A percentile compares a stretch with the other conserved stretches of the same genome.
These are phyloP conservation scores for Rhodotorula toruloides DNA, from an alignment of 768 basidiomycete species.

Conservation along the genomic window DNA sequence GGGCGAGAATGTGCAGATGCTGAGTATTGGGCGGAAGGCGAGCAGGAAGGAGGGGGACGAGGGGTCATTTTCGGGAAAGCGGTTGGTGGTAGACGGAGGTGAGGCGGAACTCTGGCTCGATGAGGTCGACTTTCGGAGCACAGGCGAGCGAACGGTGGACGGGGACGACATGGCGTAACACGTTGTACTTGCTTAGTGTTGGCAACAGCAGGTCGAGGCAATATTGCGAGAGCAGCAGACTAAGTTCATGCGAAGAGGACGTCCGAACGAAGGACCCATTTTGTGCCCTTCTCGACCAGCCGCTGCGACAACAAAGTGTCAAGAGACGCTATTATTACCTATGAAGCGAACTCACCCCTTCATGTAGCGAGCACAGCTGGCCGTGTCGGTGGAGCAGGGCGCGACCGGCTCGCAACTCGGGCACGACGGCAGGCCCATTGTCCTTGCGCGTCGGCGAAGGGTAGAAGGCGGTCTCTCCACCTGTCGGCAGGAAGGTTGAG, in stretches of 20 bases:
- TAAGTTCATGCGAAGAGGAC: constrained; percentile 35
- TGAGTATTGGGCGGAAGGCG: background rate
- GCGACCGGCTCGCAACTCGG: constrained; percentile 21
- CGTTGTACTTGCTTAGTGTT: no score
- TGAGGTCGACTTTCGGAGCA: no score
- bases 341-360: constrained; percentile 24
- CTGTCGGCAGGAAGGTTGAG: constrained; percentile 11
- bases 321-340: no score
- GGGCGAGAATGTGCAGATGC: background rate
- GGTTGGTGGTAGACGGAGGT: no score
- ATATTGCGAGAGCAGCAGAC: background rate
- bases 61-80: no score
- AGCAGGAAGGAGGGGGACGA: background rate
- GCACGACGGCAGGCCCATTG: constrained; percentile 24
- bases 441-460: constrained; percentile 51
- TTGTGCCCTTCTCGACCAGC: constrained; percentile 57
- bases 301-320: constrained; percentile 46
- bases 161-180: no score
- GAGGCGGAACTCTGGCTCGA: no score
- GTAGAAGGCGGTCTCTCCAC: constrained; percentile 64
- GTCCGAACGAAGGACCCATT: constrained; percentile 58
- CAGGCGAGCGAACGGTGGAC: no score
- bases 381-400: constrained; percentile 56
- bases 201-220: background rate
- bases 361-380: constrained; percentile 50